Conservation (phyloP, 1,284 basidiomycete species). For the Sporisorium reilianum region DNA sequence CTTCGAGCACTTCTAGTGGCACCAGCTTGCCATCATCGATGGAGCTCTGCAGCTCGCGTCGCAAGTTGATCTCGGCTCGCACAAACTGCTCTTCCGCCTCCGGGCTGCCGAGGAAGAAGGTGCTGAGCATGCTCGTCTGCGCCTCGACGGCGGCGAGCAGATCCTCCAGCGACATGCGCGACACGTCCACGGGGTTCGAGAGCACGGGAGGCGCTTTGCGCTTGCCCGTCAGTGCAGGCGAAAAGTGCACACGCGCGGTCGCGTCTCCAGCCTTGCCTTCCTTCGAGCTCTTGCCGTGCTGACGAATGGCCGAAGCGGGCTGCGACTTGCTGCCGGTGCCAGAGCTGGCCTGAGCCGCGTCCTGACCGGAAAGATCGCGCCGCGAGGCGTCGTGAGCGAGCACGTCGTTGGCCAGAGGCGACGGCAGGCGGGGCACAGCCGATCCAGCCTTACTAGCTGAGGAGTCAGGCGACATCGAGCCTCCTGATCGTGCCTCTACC, state of each 20-base stretch:
- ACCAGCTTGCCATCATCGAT: slow-evolving; percentile 70
- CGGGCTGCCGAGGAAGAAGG: slow-evolving; percentile 69
- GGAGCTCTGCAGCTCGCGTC: slow-evolving; percentile 70
- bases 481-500: slow-evolving; percentile 18
- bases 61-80: slow-evolving; percentile 70
- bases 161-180: slow-evolving; percentile 71
- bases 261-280: slow-evolving; percentile 36
- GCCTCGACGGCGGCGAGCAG: slow-evolving; percentile 71
- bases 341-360: background rate
- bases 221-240: slow-evolving; percentile 68
- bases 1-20: slow-evolving; percentile 68
- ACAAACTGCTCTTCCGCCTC: slow-evolving; percentile 73
- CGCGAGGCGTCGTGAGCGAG: slow-evolving; percentile 15
- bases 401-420: slow-evolving; percentile 49
- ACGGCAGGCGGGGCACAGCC: slow-evolving; percentile 33
- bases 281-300: slow-evolving; percentile 43
- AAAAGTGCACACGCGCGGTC: slow-evolving; percentile 49
- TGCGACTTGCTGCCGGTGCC: slow-evolving; percentile 35
- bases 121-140: slow-evolving; percentile 69
- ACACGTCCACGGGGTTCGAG: slow-evolving; percentile 66
- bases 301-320: slow-evolving; percentile 42
- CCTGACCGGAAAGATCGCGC: slow-evolving; percentile 5
- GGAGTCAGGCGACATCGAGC: slow-evolving; percentile 18
- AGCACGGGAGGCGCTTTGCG: slow-evolving; percentile 58
- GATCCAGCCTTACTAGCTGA: slow-evolving; percentile 19